Evolutionary conservation across 2,329 filamentous ascomycete genomes (phyloP).

Genomic region (Ophiosphaerella narmari): DNA sequence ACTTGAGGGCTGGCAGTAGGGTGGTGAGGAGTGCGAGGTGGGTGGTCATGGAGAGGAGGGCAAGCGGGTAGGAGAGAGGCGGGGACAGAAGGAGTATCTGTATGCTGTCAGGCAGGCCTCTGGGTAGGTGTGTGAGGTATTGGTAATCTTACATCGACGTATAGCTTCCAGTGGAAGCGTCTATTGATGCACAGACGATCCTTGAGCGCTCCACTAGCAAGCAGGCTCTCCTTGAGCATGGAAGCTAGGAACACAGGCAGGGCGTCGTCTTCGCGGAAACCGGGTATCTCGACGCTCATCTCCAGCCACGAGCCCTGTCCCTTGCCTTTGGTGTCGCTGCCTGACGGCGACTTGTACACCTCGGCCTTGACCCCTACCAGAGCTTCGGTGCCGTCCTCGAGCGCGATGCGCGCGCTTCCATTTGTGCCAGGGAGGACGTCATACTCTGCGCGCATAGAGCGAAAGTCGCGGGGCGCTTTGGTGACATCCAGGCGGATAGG

Average conservation of each 20-base stretch:
- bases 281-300: constrained; percentile 88
- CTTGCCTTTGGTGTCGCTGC: constrained; percentile 36
- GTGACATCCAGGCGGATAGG: constrained; percentile 81
- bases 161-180: constrained; percentile 95
- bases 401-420: constrained; percentile 90
- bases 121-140: background rate
- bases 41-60: constrained; percentile 87
- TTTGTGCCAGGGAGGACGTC: constrained; percentile 88
- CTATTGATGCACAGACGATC: constrained; percentile 83
- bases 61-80: constrained; percentile 88
- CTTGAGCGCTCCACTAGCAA: constrained; percentile 69
- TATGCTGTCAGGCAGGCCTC: constrained; percentile 4
- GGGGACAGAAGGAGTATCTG: constrained; percentile 93
- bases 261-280: constrained; percentile 87
- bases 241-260: constrained; percentile 83
- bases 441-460: constrained; percentile 86
- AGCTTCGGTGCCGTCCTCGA: constrained; percentile 93
- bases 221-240: constrained; percentile 86
- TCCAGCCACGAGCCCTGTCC: constrained; percentile 79
- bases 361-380: constrained; percentile 96
- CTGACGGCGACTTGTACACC: constrained; percentile 71
- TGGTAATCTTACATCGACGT: constrained; percentile 75
- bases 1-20: constrained; percentile 80
- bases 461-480: constrained; percentile 74
- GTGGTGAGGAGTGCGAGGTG: constrained; percentile 91